Percentiles rank a stretch among this genome's conserved stretches.
Conservation (phyloP, 371 early-diverging fungal genomes). For the Saksenaea oblongispora region DNA sequence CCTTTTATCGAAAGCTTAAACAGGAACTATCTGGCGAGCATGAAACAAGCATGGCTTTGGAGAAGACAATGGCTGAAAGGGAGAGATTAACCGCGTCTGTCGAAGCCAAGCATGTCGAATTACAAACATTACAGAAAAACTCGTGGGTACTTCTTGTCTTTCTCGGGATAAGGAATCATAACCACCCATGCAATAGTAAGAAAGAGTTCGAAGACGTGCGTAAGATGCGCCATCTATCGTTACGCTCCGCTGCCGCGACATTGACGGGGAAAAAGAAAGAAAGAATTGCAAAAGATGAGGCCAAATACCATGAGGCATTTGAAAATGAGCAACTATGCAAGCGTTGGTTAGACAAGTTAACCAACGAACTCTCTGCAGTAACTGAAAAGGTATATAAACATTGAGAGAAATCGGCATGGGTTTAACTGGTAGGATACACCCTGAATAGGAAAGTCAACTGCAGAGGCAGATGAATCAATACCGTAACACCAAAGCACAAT, state of each 20-base stretch:
- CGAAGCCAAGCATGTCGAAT: constrained; percentile 13
- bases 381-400: constrained; percentile 11
- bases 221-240: constrained; percentile 35
- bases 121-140: constrained; percentile 10
- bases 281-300: constrained; percentile 32
- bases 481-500: not conserved
- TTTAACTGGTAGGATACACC: not conserved
- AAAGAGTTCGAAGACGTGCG: constrained; percentile 42
- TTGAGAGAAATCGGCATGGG: not conserved
- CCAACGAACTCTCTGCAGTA: constrained; percentile 6
- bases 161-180: not conserved
- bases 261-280: constrained; percentile 45
- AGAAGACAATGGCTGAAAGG: constrained; percentile 11
- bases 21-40: constrained; percentile 13
- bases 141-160: constrained; percentile 10
- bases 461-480: constrained; percentile 16
- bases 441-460: constrained; percentile 10
- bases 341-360: constrained; percentile 26
- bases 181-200: constrained; percentile 21
- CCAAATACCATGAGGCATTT: constrained; percentile 44
- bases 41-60: constrained; percentile 10
- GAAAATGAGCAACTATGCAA: constrained; percentile 43
- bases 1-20: constrained; percentile 11
- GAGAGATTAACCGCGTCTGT: constrained; percentile 12
- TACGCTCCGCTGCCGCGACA: constrained; percentile 42